These are phyloP conservation scores for Centrapalus pauciflorus DNA, from an alignment of 129 eudicot species.

Conservation along the genomic window DNA sequence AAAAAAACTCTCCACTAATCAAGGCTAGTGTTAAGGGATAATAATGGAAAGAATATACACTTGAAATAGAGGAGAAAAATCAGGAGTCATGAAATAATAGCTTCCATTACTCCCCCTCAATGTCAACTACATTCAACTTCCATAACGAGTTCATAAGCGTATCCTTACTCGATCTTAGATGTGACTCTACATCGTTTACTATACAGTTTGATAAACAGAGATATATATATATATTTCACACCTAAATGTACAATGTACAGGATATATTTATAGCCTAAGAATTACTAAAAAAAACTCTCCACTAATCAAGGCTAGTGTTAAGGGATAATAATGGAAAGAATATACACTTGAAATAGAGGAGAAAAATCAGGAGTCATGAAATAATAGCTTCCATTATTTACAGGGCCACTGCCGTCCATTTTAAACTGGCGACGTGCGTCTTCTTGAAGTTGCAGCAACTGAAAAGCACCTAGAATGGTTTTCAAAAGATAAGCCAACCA, in stretches of 20 bases:
- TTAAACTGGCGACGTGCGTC: slow-evolving; percentile 64
- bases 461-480: slow-evolving; percentile 72
- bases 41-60: neutral
- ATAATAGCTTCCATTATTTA: slow-evolving; percentile 46
- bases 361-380: too few relatives aligned
- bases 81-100: too few relatives aligned
- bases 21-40: neutral
- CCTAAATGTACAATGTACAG: too few relatives aligned
- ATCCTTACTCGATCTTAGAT: slow-evolving; percentile 65
- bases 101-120: too few relatives aligned
- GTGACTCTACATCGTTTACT: slow-evolving; percentile 67
- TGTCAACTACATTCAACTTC: slow-evolving; percentile 96
- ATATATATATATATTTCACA: too few relatives aligned
- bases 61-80: too few relatives aligned
- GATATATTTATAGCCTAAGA: too few relatives aligned
- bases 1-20: neutral
- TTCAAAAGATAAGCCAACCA: neutral
- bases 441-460: slow-evolving; percentile 91
- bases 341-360: too few relatives aligned
- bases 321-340: neutral
- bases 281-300: too few relatives aligned
- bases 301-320: too few relatives aligned
- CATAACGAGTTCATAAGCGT: slow-evolving; percentile 85
- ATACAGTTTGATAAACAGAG: too few relatives aligned
- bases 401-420: slow-evolving; percentile 66